phyloP scores from a whole-genome alignment of 164 flowering plant genomes.

The Chimonanthus praecox region DNA sequence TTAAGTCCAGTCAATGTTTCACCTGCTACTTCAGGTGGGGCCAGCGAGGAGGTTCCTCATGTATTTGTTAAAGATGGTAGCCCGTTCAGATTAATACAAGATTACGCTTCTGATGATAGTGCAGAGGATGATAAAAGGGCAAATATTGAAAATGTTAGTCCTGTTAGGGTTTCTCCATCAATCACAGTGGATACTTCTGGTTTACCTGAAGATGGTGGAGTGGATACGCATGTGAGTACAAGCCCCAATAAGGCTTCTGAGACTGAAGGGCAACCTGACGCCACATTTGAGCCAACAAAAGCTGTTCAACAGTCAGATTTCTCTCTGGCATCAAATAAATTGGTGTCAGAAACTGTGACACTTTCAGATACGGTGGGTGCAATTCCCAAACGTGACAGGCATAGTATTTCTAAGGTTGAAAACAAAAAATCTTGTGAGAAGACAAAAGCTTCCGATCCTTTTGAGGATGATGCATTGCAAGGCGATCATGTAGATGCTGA shows the following conservation, averaged over 20 bases:
- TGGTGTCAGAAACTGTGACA: slow-evolving; percentile 8
- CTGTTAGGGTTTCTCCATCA: slow-evolving; percentile 16
- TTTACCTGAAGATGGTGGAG: slow-evolving; percentile 15
- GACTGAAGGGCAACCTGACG: slow-evolving; percentile 12
- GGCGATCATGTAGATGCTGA: slow-evolving; percentile 18
- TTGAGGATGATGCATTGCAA: slow-evolving; percentile 12
- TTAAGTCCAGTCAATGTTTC: slow-evolving; percentile 8
- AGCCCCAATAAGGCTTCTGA: slow-evolving; percentile 12
- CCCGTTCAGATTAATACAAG: slow-evolving; percentile 54
- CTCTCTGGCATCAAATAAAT: slow-evolving; percentile 10
- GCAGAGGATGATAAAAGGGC: slow-evolving; percentile 35
- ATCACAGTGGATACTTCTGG: slow-evolving; percentile 8
- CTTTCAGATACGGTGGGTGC: slow-evolving; percentile 3
- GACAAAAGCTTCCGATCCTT: slow-evolving; percentile 11
- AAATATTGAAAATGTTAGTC: slow-evolving; percentile 19
- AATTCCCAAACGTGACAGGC: slow-evolving; percentile 10
- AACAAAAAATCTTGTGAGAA: slow-evolving; percentile 9
- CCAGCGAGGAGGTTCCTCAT: slow-evolving; percentile 16
- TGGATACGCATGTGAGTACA: slow-evolving; percentile 10
- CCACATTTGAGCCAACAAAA: slow-evolving; percentile 3
- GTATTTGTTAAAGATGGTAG: slow-evolving; percentile 25
- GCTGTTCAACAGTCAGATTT: neutral
- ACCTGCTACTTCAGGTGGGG: slow-evolving; percentile 12
- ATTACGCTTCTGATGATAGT: slow-evolving; percentile 65
- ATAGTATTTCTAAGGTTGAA: slow-evolving; percentile 4